Evolutionary conservation across 2,329 filamentous ascomycete species (phyloP).

Genomic region (Colletotrichum tropicicola): DNA sequence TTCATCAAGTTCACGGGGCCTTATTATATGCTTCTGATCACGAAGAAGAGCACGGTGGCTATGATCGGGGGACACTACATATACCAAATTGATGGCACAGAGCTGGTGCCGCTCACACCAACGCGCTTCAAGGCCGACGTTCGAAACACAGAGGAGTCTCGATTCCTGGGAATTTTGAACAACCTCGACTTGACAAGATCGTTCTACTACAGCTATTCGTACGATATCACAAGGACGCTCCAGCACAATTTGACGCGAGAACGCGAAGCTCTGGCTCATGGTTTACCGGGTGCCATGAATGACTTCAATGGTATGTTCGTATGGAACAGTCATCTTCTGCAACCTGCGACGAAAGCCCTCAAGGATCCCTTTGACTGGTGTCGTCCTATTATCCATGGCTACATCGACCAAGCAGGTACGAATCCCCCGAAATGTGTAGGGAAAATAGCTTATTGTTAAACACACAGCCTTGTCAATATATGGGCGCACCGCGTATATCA

Average conservation of each 20-base stretch:
- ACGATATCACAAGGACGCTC: conserved; percentile 91
- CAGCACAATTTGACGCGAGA: conserved; percentile 92
- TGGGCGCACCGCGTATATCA: conserved; percentile 88
- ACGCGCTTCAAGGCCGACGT: conserved; percentile 80
- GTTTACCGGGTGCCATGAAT: conserved; percentile 58
- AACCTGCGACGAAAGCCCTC: conserved; percentile 75
- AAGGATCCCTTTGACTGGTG: conserved; percentile 95
- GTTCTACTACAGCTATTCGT: conserved; percentile 99
- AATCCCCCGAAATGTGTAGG: neutral
- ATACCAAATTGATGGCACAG: conserved; percentile 94
- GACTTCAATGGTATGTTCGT: conserved; percentile 96
- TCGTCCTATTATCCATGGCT: conserved; percentile 93
- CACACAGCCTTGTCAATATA: conserved; percentile 80
- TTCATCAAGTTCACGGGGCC: conserved; percentile 96
- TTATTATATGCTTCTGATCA: conserved; percentile 97
- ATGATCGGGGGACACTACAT: conserved; percentile 97
- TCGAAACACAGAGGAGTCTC: conserved; percentile 84
- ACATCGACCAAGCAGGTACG: conserved; percentile 84
- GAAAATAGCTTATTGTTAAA: too few relatives aligned
- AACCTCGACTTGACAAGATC: conserved; percentile 90
- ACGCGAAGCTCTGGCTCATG: conserved; percentile 74
- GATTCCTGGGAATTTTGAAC: conserved; percentile 88
- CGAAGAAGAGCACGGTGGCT: conserved; percentile 93
- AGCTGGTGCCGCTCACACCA: conserved; percentile 86
- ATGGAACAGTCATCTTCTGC: conserved; percentile 92